phyloP scores from a whole-genome alignment of 768 basidiomycete species.

The Leccinum imitatum region DNA sequence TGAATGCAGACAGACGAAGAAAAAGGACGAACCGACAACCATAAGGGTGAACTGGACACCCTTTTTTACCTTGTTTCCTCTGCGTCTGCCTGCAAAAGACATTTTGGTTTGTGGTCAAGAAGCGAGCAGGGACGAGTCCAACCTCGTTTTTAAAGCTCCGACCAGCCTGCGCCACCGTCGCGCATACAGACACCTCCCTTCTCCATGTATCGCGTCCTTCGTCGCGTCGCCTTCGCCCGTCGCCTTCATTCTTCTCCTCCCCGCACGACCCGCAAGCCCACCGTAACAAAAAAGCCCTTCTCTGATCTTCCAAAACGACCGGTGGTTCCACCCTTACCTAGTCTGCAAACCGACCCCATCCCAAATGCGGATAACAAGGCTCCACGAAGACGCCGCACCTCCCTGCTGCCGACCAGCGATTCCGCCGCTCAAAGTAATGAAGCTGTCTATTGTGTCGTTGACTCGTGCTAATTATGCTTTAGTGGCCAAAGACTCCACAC shows the following conservation, averaged over 20 bases:
- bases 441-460: background rate
- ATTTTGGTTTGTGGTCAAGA: conserved; percentile 45
- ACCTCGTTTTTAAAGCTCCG: conserved; percentile 36
- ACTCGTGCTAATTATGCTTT: background rate
- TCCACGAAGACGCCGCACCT: background rate
- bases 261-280: conserved; percentile 3
- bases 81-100: conserved; percentile 84
- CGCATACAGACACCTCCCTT: conserved; percentile 21
- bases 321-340: background rate
- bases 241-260: conserved; percentile 11
- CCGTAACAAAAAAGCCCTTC: conserved; percentile 49
- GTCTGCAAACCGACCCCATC: background rate
- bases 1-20: background rate
- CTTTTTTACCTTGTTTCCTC: conserved; percentile 97
- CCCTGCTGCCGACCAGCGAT: background rate
- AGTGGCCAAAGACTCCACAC: conserved; percentile 2
- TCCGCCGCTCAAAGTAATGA: conserved; percentile 8
- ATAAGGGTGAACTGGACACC: conserved; percentile 97
- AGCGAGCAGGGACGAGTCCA: conserved; percentile 34
- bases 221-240: conserved; percentile 12
- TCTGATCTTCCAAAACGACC: conserved; percentile 55
- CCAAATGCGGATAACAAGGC: background rate
- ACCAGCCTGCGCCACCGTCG: conserved; percentile 32
- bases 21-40: conserved; percentile 81
- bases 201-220: conserved; percentile 9